A percentile compares a stretch with the other conserved stretches of the same genome.
Evolutionary conservation across 768 basidiomycete species (phyloP).

Genomic region (Calocybe indica): DNA sequence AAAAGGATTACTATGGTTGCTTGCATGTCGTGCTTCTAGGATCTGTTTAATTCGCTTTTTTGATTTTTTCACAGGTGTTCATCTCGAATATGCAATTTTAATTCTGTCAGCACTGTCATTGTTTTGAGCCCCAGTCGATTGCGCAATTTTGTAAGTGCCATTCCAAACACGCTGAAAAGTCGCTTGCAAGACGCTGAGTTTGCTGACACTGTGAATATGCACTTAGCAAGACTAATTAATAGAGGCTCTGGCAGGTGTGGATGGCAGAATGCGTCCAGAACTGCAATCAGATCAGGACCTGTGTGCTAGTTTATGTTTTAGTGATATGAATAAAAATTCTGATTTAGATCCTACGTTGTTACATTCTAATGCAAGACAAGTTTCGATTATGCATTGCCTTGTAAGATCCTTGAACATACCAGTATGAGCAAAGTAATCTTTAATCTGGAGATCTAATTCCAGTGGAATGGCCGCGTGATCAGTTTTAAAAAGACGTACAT

Average conservation of each 20-base stretch:
- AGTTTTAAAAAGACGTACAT: conserved; percentile 9
- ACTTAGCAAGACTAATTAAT: conserved; percentile 14
- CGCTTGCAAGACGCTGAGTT: conserved; percentile 26
- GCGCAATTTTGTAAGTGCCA: conserved; percentile 19
- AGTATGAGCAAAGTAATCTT: conserved; percentile 3
- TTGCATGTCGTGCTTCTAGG: background rate
- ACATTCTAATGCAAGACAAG: too few species aligned
- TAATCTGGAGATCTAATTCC: conserved; percentile 2
- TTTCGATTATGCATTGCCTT: conserved; percentile 1
- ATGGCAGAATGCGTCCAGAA: conserved; percentile 7
- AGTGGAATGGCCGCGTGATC: background rate
- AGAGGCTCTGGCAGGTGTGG: conserved; percentile 4
- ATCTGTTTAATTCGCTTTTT: conserved; percentile 2
- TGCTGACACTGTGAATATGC: conserved; percentile 16
- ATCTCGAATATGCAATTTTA: conserved; percentile 23
- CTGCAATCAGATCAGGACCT: conserved; percentile 6
- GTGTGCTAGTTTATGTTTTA: background rate
- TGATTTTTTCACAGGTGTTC: conserved; percentile 7
- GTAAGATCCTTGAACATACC: conserved; percentile 2
- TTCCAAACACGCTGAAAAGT: conserved; percentile 23
- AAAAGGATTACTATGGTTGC: background rate
- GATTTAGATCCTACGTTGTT: too few species aligned
- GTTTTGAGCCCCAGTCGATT: conserved; percentile 14
- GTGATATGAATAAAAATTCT: too few species aligned
- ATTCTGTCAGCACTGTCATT: conserved; percentile 16